phyloP scores from a whole-genome alignment of 306 rosid genomes.

The Trifolium subterraneum region DNA sequence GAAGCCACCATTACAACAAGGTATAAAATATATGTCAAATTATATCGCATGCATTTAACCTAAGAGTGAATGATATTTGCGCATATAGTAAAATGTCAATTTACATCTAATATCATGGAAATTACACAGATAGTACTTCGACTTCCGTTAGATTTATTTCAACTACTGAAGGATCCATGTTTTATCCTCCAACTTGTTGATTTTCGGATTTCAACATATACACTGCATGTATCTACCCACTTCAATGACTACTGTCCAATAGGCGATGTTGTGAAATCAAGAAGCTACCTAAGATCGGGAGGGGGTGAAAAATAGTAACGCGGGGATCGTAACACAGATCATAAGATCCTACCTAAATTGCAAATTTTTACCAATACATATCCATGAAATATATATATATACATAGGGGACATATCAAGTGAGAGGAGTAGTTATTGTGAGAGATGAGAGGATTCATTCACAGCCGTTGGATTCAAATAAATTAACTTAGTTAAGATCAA shows the following conservation, averaged over 20 bases:
- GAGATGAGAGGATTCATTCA: too few species aligned
- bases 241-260: neutral
- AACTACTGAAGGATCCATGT: neutral
- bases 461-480: too few species aligned
- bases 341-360: too few species aligned
- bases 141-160: neutral
- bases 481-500: too few species aligned
- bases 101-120: neutral
- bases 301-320: too few species aligned
- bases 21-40: neutral
- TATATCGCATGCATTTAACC: neutral
- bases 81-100: neutral
- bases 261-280: too few species aligned
- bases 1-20: neutral
- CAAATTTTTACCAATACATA: too few species aligned
- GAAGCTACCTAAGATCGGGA: too few species aligned
- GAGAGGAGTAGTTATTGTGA: too few species aligned
- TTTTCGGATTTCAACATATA: conserved; percentile 6
- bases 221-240: conserved; percentile 1
- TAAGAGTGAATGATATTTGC: neutral
- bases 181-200: neutral
- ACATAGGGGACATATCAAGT: too few species aligned
- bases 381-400: too few species aligned
- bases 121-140: neutral
- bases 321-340: too few species aligned